Conservation (phyloP, 2,329 filamentous ascomycete species). For the Westerdykella aurantiaca region DNA sequence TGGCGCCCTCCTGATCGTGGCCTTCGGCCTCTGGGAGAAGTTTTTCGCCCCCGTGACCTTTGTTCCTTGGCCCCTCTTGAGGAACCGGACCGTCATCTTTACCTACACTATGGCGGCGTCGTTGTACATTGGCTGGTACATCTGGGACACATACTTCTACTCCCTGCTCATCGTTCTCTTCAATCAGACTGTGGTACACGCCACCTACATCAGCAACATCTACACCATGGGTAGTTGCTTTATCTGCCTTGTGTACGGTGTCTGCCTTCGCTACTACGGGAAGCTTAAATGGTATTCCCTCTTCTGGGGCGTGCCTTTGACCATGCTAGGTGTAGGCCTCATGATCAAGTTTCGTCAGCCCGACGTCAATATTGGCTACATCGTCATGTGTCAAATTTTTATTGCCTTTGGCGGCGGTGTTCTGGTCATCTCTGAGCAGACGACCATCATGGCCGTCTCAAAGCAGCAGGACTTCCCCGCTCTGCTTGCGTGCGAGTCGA, state of each 20-base stretch:
- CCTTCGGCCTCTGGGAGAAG: slow-evolving; percentile 39
- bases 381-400: slow-evolving; percentile 29
- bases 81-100: slow-evolving; percentile 49
- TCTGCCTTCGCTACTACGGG: slow-evolving; percentile 24
- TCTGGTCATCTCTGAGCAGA: slow-evolving; percentile 31
- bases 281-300: slow-evolving; percentile 27
- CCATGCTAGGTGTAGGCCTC: slow-evolving; percentile 31
- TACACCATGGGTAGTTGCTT: slow-evolving; percentile 37
- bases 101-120: slow-evolving; percentile 47
- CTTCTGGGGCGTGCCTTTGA: slow-evolving; percentile 27
- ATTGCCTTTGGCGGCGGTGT: slow-evolving; percentile 31
- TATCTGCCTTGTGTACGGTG: slow-evolving; percentile 26
- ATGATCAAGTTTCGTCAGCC: slow-evolving; percentile 38
- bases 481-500: slow-evolving; percentile 46
- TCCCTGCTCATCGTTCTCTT: slow-evolving; percentile 39
- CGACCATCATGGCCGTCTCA: slow-evolving; percentile 29
- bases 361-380: slow-evolving; percentile 28
- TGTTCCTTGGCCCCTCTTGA: slow-evolving; percentile 45
- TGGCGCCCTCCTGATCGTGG: slow-evolving; percentile 32
- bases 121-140: slow-evolving; percentile 29
- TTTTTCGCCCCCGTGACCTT: slow-evolving; percentile 39
- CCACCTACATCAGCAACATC: slow-evolving; percentile 38
- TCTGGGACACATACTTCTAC: slow-evolving; percentile 41
- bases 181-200: slow-evolving; percentile 26
- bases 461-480: slow-evolving; percentile 31